Percentiles rank a stretch among this genome's conserved stretches.
Evolutionary conservation across 2,329 filamentous ascomycete species (phyloP).

Genomic region (Hirsutella minnesotensis): DNA sequence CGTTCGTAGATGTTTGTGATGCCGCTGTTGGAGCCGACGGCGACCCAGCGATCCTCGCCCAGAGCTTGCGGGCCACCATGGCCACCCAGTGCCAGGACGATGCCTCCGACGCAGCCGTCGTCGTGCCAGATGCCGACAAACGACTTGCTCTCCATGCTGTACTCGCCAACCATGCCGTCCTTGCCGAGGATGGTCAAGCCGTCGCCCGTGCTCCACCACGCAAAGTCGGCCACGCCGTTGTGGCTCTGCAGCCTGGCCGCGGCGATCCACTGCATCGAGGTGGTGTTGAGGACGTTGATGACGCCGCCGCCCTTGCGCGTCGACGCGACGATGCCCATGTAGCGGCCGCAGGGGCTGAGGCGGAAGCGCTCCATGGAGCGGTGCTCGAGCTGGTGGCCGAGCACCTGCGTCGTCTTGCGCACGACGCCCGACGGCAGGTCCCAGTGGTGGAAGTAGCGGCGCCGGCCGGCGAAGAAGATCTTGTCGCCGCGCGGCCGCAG

Average conservation of each 20-base stretch:
- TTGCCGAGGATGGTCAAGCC: conserved; percentile 75
- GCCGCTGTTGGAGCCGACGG: conserved; percentile 73
- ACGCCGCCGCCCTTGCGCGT: conserved; percentile 76
- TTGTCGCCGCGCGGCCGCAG: conserved; percentile 59
- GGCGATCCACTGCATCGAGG: conserved; percentile 76
- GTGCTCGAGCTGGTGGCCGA: conserved; percentile 70
- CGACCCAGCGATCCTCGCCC: conserved; percentile 80
- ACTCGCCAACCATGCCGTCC: conserved; percentile 85
- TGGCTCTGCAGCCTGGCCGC: conserved; percentile 72
- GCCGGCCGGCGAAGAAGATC: conserved; percentile 79
- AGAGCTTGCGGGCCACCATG: conserved; percentile 46
- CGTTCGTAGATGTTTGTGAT: conserved; percentile 93
- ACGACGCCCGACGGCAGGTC: conserved; percentile 71
- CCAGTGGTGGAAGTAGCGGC: conserved; percentile 92
- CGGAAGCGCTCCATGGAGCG: conserved; percentile 85
- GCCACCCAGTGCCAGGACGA: conserved; percentile 69
- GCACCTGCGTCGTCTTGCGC: conserved; percentile 67
- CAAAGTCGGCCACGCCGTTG: conserved; percentile 79
- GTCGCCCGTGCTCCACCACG: conserved; percentile 79
- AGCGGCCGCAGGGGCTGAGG: conserved; percentile 73
- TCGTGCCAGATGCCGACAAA: conserved; percentile 80
- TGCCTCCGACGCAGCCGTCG: conserved; percentile 78
- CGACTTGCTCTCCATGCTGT: conserved; percentile 54
- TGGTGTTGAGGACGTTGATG: conserved; percentile 72
- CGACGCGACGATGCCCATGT: conserved; percentile 73